phyloP scores from a whole-genome alignment of 805 yeast species.

The Starmera dryadoides region DNA sequence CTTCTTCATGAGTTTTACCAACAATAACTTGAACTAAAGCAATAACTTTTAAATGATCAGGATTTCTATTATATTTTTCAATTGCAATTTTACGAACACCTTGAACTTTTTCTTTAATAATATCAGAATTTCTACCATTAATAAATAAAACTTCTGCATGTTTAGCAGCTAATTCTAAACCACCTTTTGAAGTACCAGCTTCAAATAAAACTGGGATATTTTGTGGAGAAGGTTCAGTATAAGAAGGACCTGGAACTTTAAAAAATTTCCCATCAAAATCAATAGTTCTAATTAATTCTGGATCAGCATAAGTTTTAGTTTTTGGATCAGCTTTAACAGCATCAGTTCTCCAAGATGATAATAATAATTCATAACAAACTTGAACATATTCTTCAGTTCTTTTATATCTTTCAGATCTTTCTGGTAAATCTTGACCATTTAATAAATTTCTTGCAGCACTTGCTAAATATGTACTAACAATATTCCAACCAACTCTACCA shows the following conservation, averaged over 20 bases:
- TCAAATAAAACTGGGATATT: conserved; percentile 33
- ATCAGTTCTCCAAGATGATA: conserved; percentile 34
- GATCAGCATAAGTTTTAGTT: conserved; percentile 26
- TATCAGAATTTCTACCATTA: conserved; percentile 25
- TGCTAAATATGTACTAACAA: conserved; percentile 33
- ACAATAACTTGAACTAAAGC: conserved; percentile 26
- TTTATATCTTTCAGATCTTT: conserved; percentile 30
- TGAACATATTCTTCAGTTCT: conserved; percentile 32
- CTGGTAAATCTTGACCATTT: conserved; percentile 25
- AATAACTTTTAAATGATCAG: conserved; percentile 27
- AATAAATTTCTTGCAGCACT: conserved; percentile 32
- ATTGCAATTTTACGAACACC: conserved; percentile 25
- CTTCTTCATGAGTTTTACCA: conserved; percentile 32
- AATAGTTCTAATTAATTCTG: conserved; percentile 27
- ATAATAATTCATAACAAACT: conserved; percentile 28
- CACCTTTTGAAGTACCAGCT: conserved; percentile 33
- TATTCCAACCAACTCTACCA: conserved; percentile 38
- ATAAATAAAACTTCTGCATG: conserved; percentile 34
- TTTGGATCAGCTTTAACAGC: conserved; percentile 15
- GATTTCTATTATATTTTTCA: conserved; percentile 25
- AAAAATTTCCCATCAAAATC: conserved; percentile 29
- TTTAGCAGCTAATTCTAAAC: conserved; percentile 32
- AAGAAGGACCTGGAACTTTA: conserved; percentile 31
- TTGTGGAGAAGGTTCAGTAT: conserved; percentile 33
- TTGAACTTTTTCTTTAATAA: conserved; percentile 21